Conservation (phyloP, 108 stramenopile genomes). For the Chaetoceros muelleri region DNA sequence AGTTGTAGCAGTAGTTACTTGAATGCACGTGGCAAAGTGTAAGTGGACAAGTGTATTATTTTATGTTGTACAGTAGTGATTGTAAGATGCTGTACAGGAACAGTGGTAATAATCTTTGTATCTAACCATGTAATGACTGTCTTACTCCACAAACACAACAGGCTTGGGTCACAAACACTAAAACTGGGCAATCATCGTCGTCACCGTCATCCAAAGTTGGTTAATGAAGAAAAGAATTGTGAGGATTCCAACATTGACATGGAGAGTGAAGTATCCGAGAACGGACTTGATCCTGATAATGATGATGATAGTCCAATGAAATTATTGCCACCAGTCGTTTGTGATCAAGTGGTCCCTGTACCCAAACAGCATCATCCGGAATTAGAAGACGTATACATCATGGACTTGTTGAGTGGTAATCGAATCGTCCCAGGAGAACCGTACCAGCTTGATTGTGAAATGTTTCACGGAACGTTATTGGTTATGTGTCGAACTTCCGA, state of each 20-base stretch:
- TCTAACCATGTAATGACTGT: too few species aligned
- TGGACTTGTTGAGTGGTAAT: slow-evolving; percentile 21
- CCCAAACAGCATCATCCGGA: slow-evolving; percentile 15
- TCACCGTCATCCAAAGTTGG: slow-evolving; percentile 13
- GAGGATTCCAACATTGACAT: not conserved
- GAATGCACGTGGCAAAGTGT: too few species aligned
- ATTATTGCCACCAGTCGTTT: not conserved
- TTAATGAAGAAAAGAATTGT: slow-evolving; percentile 10
- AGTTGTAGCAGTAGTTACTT: too few species aligned
- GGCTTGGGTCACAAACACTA: too few species aligned
- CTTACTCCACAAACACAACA: too few species aligned
- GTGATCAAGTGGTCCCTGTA: not conserved
- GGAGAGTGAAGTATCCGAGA: not conserved
- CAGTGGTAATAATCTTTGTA: too few species aligned
- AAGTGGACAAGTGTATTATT: too few species aligned
- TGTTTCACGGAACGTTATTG: slow-evolving; percentile 69
- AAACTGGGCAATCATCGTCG: slow-evolving; percentile 1
- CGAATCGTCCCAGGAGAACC: slow-evolving; percentile 23
- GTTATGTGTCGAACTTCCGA: slow-evolving; percentile 81
- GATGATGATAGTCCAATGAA: not conserved
- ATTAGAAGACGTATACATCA: slow-evolving; percentile 26
- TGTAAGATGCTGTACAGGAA: too few species aligned
- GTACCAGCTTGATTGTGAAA: slow-evolving; percentile 51
- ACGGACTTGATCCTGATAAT: not conserved
- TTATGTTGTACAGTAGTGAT: too few species aligned